Base-by-base conservation (phyloP, 2,329 filamentous ascomycete species). In the Hymenoscyphus albidus region DNA sequence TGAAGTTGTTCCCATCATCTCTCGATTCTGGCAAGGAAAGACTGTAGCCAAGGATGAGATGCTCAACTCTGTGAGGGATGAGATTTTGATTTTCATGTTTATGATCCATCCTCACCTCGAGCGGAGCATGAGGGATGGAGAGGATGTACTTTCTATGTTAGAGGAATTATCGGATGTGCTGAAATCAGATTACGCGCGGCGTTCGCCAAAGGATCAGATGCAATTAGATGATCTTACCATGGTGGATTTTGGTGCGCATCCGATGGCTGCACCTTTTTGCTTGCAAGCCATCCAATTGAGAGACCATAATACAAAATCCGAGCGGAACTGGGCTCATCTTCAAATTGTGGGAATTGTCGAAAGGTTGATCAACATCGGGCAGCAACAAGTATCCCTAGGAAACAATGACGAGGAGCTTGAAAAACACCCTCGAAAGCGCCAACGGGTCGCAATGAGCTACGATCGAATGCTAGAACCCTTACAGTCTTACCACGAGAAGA, bases 21-120 rank as follows among this genome's bases (percentile, higher is more conserved):
- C 84, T 63, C 83, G 85, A 59, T 86, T 92, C 78, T 99, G 94
- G 93, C 82, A 87, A 68, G 83, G 85, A n/a, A 91, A 90, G 70
- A 84, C 85, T 57, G 77, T 83, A 32, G 82, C 84, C 14, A 82
- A 87, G 70, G 82, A 82, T 85, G 71, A 82, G 86, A 68, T 75
- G 72, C 61, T 76, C 12, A 86, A 83, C 67, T 81, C 81, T 1
- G 76, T 95, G 59, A 87, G 89, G 70, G 90, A 94, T 68, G 92
- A 93, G 75, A 89, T 97, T 75, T 80, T 96, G 40, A 87, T 87
- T 69, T 86, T 86, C 0, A 79, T 97, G 35, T 86, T 90, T 67
- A 80, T 85, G n/a, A 80, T 88, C 39, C 83, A 86, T 68, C 78
- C 88, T 9, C 86, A 89, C 68, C 78, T 91, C 57, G 82, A 90